phyloP scores from a whole-genome alignment of 768 basidiomycete genomes.

The Pulveroboletus sp. region DNA sequence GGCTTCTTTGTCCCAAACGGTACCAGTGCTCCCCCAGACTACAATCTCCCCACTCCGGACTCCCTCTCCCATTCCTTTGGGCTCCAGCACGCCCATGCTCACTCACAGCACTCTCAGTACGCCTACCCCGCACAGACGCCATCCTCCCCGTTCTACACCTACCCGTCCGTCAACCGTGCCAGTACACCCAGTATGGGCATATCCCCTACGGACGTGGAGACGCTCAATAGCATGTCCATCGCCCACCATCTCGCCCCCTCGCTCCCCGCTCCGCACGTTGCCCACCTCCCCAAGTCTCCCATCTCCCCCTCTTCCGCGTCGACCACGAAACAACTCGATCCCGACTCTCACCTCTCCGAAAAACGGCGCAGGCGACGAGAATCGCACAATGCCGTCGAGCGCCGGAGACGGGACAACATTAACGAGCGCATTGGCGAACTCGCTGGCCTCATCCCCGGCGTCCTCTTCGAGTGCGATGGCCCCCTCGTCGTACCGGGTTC shows the following conservation, averaged over 20 bases:
- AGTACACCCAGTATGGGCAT: conserved; percentile 21
- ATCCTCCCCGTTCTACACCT: conserved; percentile 28
- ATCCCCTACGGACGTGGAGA: conserved; percentile 24
- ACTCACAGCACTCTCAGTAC: conserved; percentile 21
- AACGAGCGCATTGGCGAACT: conserved; percentile 94
- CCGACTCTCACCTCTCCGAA: conserved; percentile 55
- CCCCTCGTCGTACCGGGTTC: conserved; percentile 18
- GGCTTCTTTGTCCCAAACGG: conserved; percentile 30
- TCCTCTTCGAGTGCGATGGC: conserved; percentile 60
- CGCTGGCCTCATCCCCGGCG: conserved; percentile 83
- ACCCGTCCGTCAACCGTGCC: conserved; percentile 12
- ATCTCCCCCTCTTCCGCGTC: conserved; percentile 1
- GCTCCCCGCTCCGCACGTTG: conserved; percentile 11
- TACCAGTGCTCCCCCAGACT: conserved; percentile 30
- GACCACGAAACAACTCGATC: conserved; percentile 10
- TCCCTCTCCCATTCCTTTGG: conserved; percentile 29
- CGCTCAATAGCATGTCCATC: conserved; percentile 19
- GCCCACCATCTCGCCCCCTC: conserved; percentile 22
- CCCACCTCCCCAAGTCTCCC: conserved; percentile 12
- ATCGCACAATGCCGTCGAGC: conserved; percentile 89
- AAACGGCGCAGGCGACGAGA: conserved; percentile 78
- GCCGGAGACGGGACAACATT: conserved; percentile 84
- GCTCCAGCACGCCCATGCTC: conserved; percentile 31
- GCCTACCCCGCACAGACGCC: conserved; percentile 27
- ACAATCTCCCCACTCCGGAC: conserved; percentile 43